phyloP scores from a whole-genome alignment of 2,329 filamentous ascomycete species.

The Pyrenophora seminiperda region DNA sequence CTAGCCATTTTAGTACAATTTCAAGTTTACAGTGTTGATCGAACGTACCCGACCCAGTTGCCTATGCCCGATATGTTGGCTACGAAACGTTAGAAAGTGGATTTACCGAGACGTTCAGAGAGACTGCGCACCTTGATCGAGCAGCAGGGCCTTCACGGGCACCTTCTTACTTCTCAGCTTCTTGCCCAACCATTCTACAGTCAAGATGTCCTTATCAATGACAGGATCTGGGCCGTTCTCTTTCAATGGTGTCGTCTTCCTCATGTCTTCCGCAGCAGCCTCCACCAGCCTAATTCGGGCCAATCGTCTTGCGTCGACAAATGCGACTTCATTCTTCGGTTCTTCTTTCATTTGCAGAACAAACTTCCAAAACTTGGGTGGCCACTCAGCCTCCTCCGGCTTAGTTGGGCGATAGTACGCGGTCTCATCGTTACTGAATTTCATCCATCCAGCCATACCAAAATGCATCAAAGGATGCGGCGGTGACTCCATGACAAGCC shows the following conservation, averaged over 20 bases:
- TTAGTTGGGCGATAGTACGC: slow-evolving; percentile 75
- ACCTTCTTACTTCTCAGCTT: slow-evolving; percentile 78
- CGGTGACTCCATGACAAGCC: slow-evolving; percentile 75
- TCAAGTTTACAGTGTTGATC: not conserved
- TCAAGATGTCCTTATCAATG: slow-evolving; percentile 76
- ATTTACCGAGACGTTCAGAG: not conserved
- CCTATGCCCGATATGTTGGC: slow-evolving; percentile 88
- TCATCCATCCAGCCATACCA: slow-evolving; percentile 73
- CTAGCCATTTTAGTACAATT: slow-evolving; percentile 28
- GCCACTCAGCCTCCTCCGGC: slow-evolving; percentile 71
- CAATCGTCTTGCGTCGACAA: slow-evolving; percentile 81
- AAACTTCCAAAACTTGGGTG: slow-evolving; percentile 90
- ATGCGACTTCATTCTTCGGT: slow-evolving; percentile 71
- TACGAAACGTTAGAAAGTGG: not conserved
- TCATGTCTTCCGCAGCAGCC: slow-evolving; percentile 75
- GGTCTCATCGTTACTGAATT: slow-evolving; percentile 78
- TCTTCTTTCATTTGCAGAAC: slow-evolving; percentile 67
- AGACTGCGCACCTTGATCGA: slow-evolving; percentile 67
- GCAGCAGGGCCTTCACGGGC: slow-evolving; percentile 83
- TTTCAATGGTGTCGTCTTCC: slow-evolving; percentile 76
- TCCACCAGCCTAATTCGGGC: slow-evolving; percentile 81
- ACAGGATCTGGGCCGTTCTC: slow-evolving; percentile 96
- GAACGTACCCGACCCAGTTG: slow-evolving; percentile 82
- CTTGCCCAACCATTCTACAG: slow-evolving; percentile 72
- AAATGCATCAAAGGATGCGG: slow-evolving; percentile 91